Conservation (phyloP, 2,329 filamentous ascomycete genomes). For the Exophiala calicioides region DNA sequence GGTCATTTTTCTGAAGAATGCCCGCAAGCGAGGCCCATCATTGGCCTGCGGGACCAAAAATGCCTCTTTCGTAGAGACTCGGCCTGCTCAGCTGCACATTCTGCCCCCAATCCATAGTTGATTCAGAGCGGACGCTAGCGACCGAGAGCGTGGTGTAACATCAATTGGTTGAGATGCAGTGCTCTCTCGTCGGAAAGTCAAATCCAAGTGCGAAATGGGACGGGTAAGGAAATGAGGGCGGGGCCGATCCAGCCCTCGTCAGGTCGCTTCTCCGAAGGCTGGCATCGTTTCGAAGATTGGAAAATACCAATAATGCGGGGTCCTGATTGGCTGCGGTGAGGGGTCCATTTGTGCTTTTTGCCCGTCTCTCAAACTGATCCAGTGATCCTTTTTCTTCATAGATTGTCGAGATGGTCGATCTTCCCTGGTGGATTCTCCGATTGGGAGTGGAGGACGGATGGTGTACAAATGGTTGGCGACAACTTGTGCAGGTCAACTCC, state of each 20-base stretch:
- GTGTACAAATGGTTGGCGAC: conserved; percentile 7
- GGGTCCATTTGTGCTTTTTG: conserved; percentile 14
- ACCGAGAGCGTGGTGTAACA: conserved; percentile 9
- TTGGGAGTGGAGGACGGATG: conserved; percentile 16
- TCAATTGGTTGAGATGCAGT: conserved; percentile 12
- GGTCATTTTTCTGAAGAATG: conserved; percentile 17
- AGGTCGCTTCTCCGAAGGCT: conserved; percentile 7
- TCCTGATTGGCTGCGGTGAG: conserved; percentile 15
- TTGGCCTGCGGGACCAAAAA: conserved; percentile 17
- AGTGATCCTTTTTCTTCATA: conserved; percentile 6
- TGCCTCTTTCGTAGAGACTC: conserved; percentile 11
- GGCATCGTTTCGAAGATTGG: conserved; percentile 9
- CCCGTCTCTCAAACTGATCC: conserved; percentile 3
- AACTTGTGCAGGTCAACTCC: conserved; percentile 13
- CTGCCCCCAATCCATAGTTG: conserved; percentile 8
- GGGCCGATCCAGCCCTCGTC: conserved; percentile 28
- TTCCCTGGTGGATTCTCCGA: conserved; percentile 1
- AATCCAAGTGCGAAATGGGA: conserved; percentile 3
- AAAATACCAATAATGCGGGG: conserved; percentile 13
- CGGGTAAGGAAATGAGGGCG: conserved; percentile 21
- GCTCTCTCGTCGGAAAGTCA: conserved; percentile 4
- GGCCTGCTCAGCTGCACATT: conserved; percentile 3
- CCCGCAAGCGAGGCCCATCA: conserved; percentile 5
- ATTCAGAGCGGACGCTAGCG: conserved; percentile 12
- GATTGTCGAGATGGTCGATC: conserved; percentile 21